phyloP scores from a whole-genome alignment of 345 rosid species.

The Citrus sp. region DNA sequence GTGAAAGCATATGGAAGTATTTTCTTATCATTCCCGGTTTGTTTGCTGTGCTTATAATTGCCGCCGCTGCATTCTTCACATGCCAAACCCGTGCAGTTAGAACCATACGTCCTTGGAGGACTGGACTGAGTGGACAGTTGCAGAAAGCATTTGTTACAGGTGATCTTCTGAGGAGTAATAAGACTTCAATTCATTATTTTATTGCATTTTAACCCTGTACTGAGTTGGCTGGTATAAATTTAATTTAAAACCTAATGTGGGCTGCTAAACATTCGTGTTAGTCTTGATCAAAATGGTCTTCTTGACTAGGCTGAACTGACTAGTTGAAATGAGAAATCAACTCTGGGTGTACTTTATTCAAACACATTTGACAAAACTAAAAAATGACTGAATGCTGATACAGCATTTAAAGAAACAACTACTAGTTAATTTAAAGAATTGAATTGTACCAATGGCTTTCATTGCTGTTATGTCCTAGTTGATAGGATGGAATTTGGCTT shows the following conservation, averaged over 20 bases:
- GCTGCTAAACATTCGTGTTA: not conserved
- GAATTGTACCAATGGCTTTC: not conserved
- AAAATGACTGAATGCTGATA: not conserved
- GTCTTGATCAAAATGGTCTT: not conserved
- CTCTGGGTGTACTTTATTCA: not conserved
- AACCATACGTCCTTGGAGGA: constrained; percentile 85
- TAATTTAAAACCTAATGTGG: not conserved
- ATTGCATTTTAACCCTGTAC: not conserved
- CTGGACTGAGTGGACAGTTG: constrained; percentile 91
- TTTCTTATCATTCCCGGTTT: constrained; percentile 36
- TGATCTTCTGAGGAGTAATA: constrained; percentile 9
- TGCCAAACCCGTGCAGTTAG: constrained; percentile 51
- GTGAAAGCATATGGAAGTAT: constrained; percentile 49
- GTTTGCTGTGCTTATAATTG: constrained; percentile 29
- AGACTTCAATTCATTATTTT: not conserved
- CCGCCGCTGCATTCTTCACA: constrained; percentile 27
- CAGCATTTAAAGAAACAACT: not conserved
- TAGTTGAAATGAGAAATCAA: not conserved
- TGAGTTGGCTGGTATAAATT: not conserved
- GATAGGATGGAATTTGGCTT: not conserved
- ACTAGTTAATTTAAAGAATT: not conserved
- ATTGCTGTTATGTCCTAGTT: not conserved
- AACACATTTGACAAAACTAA: not conserved
- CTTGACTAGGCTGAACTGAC: not conserved
- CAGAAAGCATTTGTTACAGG: constrained; percentile 94